Base-by-base conservation (phyloP, 768 basidiomycete genomes). In the Flagelloscypha sp. region DNA sequence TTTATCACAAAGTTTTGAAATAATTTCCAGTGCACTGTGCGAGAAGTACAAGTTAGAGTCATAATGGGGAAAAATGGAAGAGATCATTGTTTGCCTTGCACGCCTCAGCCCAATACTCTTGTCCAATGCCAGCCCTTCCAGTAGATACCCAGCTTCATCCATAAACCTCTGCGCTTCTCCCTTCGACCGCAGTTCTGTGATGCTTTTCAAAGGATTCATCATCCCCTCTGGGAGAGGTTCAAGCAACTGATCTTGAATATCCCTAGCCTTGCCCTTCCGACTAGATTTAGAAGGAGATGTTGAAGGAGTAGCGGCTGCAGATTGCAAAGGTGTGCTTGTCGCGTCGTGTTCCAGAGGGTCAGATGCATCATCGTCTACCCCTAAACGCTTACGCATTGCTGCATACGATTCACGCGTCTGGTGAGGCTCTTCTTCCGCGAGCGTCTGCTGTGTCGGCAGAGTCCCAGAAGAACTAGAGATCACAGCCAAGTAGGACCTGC, bases 111-210 rank as follows among this genome's bases (percentile, higher is more conserved):
- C 66, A 30, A 76, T 47, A 7, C 68, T 63, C 11, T 66, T 69
- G 11, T 62, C 61, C 7, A 55, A 46, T 18, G 76, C 73, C 56
- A 89, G 68, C 1, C 87, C 84, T 54, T 90, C 87, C 42, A 88
- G 82, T 4, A 89, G 57, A 56, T 88, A 90, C 0, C 87, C 87
- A 3, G 87, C 72, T 48, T 88, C 86, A 41, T 90, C 87, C 27
- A 87, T 54, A 49, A 89, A 89, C 11, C 84, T 63, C 42, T 86
- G 65, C 36, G 67, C 78, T 57, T 89, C 84, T 9, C 87, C 87
- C 52, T 84, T 84, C 48, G 72, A 82, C 37, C 85, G 61, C 24
- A 89, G 62, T 43, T 89, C 86, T 1, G 83, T 81, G 28, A 88
- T 84, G 40, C 82, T 85, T 56, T 81, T 82, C 32, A 84, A 49